Evolutionary conservation across 441 rosid genomes (phyloP).

Genomic region (Biscutella laevigata): DNA sequence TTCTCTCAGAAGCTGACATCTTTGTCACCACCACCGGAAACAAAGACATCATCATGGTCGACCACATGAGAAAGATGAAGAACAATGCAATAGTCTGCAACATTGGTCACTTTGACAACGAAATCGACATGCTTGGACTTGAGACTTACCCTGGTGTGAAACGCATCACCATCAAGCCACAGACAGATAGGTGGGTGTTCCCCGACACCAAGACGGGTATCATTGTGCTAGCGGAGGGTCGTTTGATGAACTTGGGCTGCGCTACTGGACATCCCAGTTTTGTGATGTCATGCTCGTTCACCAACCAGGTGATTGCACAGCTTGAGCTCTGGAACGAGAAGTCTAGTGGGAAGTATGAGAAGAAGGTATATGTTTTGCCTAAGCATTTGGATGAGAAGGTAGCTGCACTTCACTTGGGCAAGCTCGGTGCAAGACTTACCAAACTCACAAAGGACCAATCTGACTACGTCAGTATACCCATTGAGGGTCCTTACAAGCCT

Average conservation of each 20-base stretch:
- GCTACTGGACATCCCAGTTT: conserved; percentile 90
- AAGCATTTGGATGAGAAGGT: conserved; percentile 59
- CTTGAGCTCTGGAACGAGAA: conserved; percentile 83
- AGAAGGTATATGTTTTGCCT: conserved; percentile 76
- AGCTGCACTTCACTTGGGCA: conserved; percentile 44
- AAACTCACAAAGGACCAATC: conserved; percentile 47
- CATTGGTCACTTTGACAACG: conserved; percentile 89
- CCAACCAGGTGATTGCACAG: conserved; percentile 91
- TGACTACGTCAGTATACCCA: conserved; percentile 43
- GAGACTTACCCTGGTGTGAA: conserved; percentile 46
- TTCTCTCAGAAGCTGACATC: conserved; percentile 58
- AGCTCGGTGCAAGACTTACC: conserved; percentile 48
- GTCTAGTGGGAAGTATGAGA: conserved; percentile 61
- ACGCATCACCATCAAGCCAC: conserved; percentile 54
- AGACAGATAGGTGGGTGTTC: conserved; percentile 56
- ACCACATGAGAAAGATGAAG: conserved; percentile 86
- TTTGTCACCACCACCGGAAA: conserved; percentile 83
- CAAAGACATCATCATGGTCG: conserved; percentile 79
- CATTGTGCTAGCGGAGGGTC: conserved; percentile 47
- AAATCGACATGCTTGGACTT: conserved; percentile 56
- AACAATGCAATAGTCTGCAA: conserved; percentile 85
- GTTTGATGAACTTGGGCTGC: conserved; percentile 54
- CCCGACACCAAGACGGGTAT: conserved; percentile 41
- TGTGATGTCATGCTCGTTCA: conserved; percentile 89
- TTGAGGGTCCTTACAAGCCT: conserved; percentile 62